phyloP scores from a whole-genome alignment of 2,329 filamentous ascomycete genomes.

The Calonectria honghensis region DNA sequence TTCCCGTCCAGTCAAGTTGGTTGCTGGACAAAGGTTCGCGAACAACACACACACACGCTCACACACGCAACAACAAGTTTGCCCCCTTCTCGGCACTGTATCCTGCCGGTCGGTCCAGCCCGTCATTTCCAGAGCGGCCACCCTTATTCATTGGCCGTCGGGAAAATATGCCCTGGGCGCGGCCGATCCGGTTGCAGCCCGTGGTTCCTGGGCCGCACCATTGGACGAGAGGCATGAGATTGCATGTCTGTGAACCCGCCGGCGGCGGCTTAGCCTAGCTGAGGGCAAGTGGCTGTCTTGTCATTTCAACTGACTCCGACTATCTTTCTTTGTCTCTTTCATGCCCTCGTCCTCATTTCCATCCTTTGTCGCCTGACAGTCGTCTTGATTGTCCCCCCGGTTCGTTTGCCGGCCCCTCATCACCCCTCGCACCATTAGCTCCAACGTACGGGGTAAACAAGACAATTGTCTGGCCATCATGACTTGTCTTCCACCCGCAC shows the following conservation, averaged over 20 bases:
- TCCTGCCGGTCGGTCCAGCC: neutral
- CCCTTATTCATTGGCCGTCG: conserved; percentile 15
- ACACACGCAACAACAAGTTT: neutral
- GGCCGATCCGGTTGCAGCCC: conserved; percentile 26
- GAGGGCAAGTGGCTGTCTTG: conserved; percentile 18
- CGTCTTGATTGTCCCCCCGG: neutral
- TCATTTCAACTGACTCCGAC: conserved; percentile 13
- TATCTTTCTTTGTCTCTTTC: neutral
- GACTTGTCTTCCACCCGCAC: conserved; percentile 11
- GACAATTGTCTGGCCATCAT: conserved; percentile 12
- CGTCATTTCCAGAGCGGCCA: neutral
- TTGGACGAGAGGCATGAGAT: conserved; percentile 35
- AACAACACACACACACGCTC: neutral
- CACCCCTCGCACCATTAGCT: conserved; percentile 11
- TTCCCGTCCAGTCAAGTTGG: conserved; percentile 17
- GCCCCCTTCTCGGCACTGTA: neutral
- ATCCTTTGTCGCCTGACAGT: neutral
- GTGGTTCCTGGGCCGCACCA: conserved; percentile 31
- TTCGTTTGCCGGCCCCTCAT: neutral
- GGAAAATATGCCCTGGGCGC: conserved; percentile 1
- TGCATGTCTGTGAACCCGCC: conserved; percentile 31
- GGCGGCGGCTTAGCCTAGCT: conserved; percentile 1
- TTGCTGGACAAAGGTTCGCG: neutral
- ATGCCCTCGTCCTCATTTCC: conserved; percentile 5
- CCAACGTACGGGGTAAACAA: neutral